Evolutionary conservation across 257 asterid species (phyloP), one percentile per base, ranked within the genome.

Genomic region (Solanum clarkiae): DNA sequence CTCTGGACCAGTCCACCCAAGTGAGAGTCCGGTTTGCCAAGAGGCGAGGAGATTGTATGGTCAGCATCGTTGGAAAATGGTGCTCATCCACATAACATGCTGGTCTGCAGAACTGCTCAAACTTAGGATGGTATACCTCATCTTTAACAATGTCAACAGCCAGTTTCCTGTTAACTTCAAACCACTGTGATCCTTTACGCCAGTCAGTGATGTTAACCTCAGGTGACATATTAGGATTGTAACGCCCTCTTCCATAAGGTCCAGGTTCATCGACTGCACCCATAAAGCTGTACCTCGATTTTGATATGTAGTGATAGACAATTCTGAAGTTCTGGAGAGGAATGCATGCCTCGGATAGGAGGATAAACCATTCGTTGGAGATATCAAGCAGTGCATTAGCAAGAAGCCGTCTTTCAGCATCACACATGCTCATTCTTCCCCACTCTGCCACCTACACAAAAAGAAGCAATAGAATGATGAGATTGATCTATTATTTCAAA

Each of bases 1-100:
- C 97, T 84, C 98, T 88, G 7, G 99, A 95, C 99, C 99, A 95
- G 87, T 95, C 99, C 10, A 92, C 99, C 94, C 94, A 95, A 17
- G 97, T 94, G 60, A 92, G 90, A 80, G 86, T 94, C 86, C 99
- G 87, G 88, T 95, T 95, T 0, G 99, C 98, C 88, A 95, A 85
- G n/a, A 92, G 90, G 36, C 79, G 82, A 40, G 97, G 97, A 10
- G 91, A 93, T n/a, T 90, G 88, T 45, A 94, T 89, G 77, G 86
- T 90, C 87, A 95, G 88, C 99, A 95, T 95, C 42, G 92, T 90
- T 9, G 92, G 92, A 59, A 90, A 90, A 54, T 90, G 88, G 86
- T 90, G 92, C 74, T 90, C 92, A 24, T 90, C 92, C 49, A 88
- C 91, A 71, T 90, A 90, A 80, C 92, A 90, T 5, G 90, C 88